phyloP scores from a whole-genome alignment of 371 early-diverging fungal genomes.

The Umbelopsis sp. region DNA sequence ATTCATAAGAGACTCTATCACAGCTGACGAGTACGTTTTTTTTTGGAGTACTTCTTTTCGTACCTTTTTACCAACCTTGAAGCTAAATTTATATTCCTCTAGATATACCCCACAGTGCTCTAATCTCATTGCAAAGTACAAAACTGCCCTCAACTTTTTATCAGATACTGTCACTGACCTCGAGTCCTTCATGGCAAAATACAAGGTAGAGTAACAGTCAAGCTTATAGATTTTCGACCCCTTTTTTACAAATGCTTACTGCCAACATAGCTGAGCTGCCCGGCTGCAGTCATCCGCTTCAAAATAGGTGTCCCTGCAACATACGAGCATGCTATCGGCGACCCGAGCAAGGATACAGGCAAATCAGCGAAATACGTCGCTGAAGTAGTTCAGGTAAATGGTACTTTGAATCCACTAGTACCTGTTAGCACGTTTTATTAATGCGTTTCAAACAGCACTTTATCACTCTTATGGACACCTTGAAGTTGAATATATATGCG shows the following conservation, averaged over 20 bases:
- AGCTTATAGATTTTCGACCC: neutral
- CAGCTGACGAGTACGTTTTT: slow-evolving; percentile 71
- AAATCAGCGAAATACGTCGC: slow-evolving; percentile 82
- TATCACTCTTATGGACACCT: slow-evolving; percentile 91
- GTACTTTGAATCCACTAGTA: neutral
- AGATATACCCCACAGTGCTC: slow-evolving; percentile 91
- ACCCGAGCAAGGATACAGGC: slow-evolving; percentile 48
- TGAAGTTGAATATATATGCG: slow-evolving; percentile 84
- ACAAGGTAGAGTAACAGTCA: slow-evolving; percentile 58
- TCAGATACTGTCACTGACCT: slow-evolving; percentile 70
- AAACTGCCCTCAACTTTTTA: slow-evolving; percentile 84
- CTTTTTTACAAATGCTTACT: neutral
- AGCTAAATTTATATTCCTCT: neutral
- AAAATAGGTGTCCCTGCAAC: slow-evolving; percentile 91
- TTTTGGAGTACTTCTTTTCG: neutral
- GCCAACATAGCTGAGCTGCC: slow-evolving; percentile 65
- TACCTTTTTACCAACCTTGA: neutral
- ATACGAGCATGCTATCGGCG: slow-evolving; percentile 79
- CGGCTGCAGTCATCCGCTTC: slow-evolving; percentile 79
- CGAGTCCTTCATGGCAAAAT: slow-evolving; percentile 81
- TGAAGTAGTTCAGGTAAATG: slow-evolving; percentile 75
- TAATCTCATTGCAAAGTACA: slow-evolving; percentile 91
- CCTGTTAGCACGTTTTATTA: neutral
- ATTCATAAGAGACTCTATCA: slow-evolving; percentile 88
- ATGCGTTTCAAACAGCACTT: slow-evolving; percentile 57